Conservation (phyloP, 345 rosid species). For the Isatis tinctoria region DNA sequence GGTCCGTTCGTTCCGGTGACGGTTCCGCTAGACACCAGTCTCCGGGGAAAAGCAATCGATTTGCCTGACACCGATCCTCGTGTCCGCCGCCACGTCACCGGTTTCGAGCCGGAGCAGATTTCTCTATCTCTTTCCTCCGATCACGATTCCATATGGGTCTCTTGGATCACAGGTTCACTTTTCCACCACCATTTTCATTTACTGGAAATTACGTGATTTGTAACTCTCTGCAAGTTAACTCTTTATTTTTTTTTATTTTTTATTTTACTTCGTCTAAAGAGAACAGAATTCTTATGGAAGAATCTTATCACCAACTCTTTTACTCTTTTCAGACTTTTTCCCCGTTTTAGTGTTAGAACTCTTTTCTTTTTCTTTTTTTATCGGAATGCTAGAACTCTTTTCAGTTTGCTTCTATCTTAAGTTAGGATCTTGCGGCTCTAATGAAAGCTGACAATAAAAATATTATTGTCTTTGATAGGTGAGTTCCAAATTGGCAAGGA, state of each 20-base stretch:
- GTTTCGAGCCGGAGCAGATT: conserved; percentile 66
- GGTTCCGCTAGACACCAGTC: conserved; percentile 47
- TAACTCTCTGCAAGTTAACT: neutral
- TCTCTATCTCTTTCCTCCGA: conserved; percentile 52
- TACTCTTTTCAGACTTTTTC: neutral
- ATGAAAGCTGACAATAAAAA: neutral
- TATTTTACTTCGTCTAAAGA: neutral
- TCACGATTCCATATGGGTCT: conserved; percentile 64
- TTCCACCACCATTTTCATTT: neutral
- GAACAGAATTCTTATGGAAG: neutral
- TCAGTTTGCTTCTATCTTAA: neutral
- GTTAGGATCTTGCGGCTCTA: conserved; percentile 3
- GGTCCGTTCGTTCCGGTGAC: conserved; percentile 70
- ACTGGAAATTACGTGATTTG: neutral
- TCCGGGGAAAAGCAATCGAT: conserved; percentile 63
- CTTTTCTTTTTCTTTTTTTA: neutral
- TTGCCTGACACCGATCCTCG: conserved; percentile 63
- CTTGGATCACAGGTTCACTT: conserved; percentile 66
- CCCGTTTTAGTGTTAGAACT: neutral
- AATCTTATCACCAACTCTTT: neutral
- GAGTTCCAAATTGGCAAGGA: conserved; percentile 69
- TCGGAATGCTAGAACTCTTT: too few relatives aligned
- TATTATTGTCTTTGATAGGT: conserved; percentile 35
- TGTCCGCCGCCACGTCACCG: conserved; percentile 50
- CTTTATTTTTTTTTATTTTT: neutral